Percentiles rank a stretch among this genome's conserved stretches.
Evolutionary conservation across 1,139 yeast genomes (phyloP).

Genomic region (Protomyces macrosporus): DNA sequence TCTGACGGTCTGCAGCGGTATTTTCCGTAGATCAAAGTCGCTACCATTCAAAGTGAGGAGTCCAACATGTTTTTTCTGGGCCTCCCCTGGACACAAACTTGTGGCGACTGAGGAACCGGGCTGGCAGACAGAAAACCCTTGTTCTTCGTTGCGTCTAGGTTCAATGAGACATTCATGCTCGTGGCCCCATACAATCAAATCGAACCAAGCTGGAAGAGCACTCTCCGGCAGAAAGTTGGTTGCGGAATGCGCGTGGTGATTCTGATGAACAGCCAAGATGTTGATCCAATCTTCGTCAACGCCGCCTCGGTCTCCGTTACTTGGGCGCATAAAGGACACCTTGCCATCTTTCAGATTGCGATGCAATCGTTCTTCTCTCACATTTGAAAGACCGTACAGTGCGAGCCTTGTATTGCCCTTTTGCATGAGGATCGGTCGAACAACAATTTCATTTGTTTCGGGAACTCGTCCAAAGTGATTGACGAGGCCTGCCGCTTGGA

Average conservation of each 20-base stretch:
- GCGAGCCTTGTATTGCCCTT: conserved; percentile 82
- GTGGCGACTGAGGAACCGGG: conserved; percentile 97
- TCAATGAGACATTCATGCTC: conserved; percentile 90
- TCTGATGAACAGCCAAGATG: conserved; percentile 86
- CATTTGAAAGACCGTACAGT: conserved; percentile 79
- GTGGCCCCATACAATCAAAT: conserved; percentile 92
- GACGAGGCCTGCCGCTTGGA: conserved; percentile 73
- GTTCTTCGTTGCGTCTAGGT: conserved; percentile 59
- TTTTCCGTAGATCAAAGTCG: conserved; percentile 57
- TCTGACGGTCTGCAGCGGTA: conserved; percentile 66
- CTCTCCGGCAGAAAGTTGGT: conserved; percentile 80
- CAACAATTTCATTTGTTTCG: conserved; percentile 66
- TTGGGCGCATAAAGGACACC: conserved; percentile 73
- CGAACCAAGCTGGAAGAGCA: conserved; percentile 72
- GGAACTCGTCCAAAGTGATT: conserved; percentile 85
- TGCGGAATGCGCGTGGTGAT: conserved; percentile 68
- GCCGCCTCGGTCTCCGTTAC: conserved; percentile 39
- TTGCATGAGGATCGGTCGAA: conserved; percentile 73
- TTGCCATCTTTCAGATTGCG: conserved; percentile 75
- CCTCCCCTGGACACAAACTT: conserved; percentile 79
- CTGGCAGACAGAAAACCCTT: conserved; percentile 73
- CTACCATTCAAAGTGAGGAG: conserved; percentile 58
- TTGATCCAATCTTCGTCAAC: conserved; percentile 68
- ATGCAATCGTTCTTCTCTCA: conserved; percentile 81
- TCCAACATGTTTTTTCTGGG: conserved; percentile 65